Base-by-base conservation (phyloP, 306 rosid species). In the Heteromeles arbutifolia region DNA sequence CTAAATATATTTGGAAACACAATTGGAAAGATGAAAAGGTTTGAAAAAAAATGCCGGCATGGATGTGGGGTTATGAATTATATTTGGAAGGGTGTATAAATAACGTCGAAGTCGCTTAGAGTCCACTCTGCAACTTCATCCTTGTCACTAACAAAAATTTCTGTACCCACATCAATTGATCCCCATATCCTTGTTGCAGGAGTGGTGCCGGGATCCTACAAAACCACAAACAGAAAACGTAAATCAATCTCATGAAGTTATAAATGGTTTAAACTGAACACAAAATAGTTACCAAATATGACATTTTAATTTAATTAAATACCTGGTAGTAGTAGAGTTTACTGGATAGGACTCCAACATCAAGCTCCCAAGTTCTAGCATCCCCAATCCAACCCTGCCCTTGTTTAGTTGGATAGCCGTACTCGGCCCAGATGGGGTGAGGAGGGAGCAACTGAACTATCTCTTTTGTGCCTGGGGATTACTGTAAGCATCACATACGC, bases 401-500 rank as follows among this genome's bases (percentile, higher is more conserved):
- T 54, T 84, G 78, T 43, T 88, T 86, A 31, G 88, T 86, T 9
- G 97, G 96, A 48, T 86, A 90, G 50, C 97, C 92, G 69, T 90
- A 92, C 18, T 86, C 76, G n/a, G 75, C 84, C 96, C 97, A 92
- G 0, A 88, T 76, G 62, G 96, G 93, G 69, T 90, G n/a, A n/a
- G n/a, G 96, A 80, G 96, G 96, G 21, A 88, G 76, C 80, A 92
- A 73, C 82, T 92, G 97, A 44, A 88, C 76, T n/a, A 92, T 85
- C 78, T 92, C 97, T n/a, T n/a, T 86, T 92, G 97, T 21, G 93
- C 90, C 67, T 88, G 93, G 69, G 97, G 97, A 62, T 92, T 92
- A 72, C 96, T 90, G 65, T 92, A 92, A 69, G 93, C 91, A 58
- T 92, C 97, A 77, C 96, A 92, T 34, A 76, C 80, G 76, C 86